A percentile compares a stretch with the other conserved stretches of the same genome.
Conservation (phyloP, 192 early-diverging fungal species). For the Podila epicladia region DNA sequence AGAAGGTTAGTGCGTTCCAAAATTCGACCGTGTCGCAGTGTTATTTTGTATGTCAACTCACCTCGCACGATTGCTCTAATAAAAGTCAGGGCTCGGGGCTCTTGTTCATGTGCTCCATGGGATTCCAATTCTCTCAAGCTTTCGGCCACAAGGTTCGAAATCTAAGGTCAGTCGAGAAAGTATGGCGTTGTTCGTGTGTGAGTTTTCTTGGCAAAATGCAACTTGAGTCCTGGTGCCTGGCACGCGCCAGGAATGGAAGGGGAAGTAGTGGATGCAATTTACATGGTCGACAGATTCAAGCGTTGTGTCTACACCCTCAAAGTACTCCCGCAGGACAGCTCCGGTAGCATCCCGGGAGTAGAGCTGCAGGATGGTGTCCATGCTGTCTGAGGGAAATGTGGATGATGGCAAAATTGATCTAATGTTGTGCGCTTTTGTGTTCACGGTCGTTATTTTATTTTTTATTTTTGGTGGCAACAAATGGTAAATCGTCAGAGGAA, state of each 20-base stretch:
- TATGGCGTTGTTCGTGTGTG: too few relatives aligned
- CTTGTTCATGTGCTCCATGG: neutral
- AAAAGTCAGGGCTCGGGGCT: slow-evolving; percentile 6
- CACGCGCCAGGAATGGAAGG: neutral
- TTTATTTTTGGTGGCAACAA: slow-evolving; percentile 12
- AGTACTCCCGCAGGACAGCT: slow-evolving; percentile 10
- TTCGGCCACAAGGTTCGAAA: slow-evolving; percentile 22
- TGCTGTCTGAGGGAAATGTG: neutral
- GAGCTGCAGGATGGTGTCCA: slow-evolving; percentile 39
- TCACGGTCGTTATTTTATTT: neutral
- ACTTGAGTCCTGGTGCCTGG: neutral
- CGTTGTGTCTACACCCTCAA: slow-evolving; percentile 18
- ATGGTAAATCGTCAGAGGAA: too few relatives aligned
- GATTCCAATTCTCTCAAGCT: slow-evolving; percentile 4
- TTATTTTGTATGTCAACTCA: neutral
- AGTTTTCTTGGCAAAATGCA: too few relatives aligned
- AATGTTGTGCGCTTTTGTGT: neutral
- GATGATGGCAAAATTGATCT: neutral
- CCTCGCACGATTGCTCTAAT: slow-evolving; percentile 32
- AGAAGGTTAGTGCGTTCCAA: too few relatives aligned
- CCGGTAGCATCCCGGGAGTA: slow-evolving; percentile 32
- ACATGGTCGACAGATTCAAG: slow-evolving; percentile 18
- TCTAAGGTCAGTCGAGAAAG: slow-evolving; percentile 3
- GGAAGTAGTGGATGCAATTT: neutral
- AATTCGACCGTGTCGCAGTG: neutral